Evolutionary conservation across 2,329 filamentous ascomycete species (phyloP), one percentile per base, ranked within the genome.

Genomic region (Botrytis porri): DNA sequence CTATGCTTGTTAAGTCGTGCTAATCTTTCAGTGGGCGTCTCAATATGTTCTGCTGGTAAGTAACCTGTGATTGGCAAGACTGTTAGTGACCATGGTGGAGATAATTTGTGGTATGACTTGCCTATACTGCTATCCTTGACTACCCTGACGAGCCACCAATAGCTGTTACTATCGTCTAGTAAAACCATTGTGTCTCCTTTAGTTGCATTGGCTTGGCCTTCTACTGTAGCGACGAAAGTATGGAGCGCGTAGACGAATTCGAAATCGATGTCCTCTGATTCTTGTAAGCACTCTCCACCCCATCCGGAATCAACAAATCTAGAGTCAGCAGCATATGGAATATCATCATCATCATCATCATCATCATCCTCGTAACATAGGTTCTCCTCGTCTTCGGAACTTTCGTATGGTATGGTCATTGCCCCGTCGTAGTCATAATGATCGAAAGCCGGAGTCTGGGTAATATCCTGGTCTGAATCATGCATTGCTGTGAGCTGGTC

Each of bases 141-240:
- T 63, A 99, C 93, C 76, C 95, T 89, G 22, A 99, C 96, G 75
- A 99, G 88, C 96, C 96, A 99, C 96, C 96, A 99, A 83, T 99
- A 99, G 84, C 95, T 98, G 84, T 99, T 99, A 84, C 94, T 98
- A 80, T 99, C 96, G 80, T 99, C 96, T 35, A 99, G 88, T 76
- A 99, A 86, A 71, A 98, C 95, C 96, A 99, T 99, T 22, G 95
- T 98, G 81, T 99, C 96, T 69, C 96, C 96, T 84, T 99, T 99
- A 48, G 94, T 97, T 74, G 96, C 96, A 85, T 98, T 99, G 75
- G 96, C 96, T 83, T 99, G 96, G 41, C 96, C 96, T 83, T 99
- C 96, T 66, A 99, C 96, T 0, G 96, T 98, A 41, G 96, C 96
- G 76, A 98, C 93, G 80, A 99, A 99, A 3, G 95, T 99, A 82